Base-by-base conservation (phyloP, 164 flowering plant genomes). In the Vitis riparia region DNA sequence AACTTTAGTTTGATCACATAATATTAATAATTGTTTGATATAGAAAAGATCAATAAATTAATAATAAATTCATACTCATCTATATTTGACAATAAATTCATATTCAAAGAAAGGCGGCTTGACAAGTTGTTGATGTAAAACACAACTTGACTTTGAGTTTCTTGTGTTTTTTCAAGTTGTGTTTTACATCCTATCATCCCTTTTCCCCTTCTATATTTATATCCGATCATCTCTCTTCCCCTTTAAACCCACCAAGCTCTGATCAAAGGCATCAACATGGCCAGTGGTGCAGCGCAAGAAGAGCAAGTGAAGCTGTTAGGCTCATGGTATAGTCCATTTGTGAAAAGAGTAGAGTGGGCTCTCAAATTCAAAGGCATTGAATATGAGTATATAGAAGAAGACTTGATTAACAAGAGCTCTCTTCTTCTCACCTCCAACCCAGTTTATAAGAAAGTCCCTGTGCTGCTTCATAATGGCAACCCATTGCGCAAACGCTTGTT, bases 361-460 rank as follows among this genome's bases (percentile, higher is more conserved):
- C 63, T 73, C 50, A 61, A 67, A 44, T 66, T 73, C 14, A 67
- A 73, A 58, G 76, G 76, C 2, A 30, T 73, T 0, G 47, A 73
- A 11, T 73, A 67, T 16, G 62, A 61, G 17, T 11, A 27, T 10
- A 8, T 68, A 8, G 63, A 61, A 44, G 76, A 67, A 16, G 71
- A 73, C 17, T 16, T 67, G 5, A 3, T 1, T 27, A 62, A 67
- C 67, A 73, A 67, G 57, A 62, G 71, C 51, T 8, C 23, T 30
- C 60, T 55, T 4, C 76, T 67, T 11, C 73, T 52, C 11, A 9
- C 62, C 2, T 47, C 11, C 16, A 62, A 62, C 49, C 73, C 73
- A 9, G 15, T 67, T 3, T 8, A 62, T 67, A 67, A 73, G 67
- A 60, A 55, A 44, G 48, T 73, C 51, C 74, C 69, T 3, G 69